These are phyloP conservation scores for Podaxis pistillaris DNA, from an alignment of 768 basidiomycete species.

Conservation along the genomic window DNA sequence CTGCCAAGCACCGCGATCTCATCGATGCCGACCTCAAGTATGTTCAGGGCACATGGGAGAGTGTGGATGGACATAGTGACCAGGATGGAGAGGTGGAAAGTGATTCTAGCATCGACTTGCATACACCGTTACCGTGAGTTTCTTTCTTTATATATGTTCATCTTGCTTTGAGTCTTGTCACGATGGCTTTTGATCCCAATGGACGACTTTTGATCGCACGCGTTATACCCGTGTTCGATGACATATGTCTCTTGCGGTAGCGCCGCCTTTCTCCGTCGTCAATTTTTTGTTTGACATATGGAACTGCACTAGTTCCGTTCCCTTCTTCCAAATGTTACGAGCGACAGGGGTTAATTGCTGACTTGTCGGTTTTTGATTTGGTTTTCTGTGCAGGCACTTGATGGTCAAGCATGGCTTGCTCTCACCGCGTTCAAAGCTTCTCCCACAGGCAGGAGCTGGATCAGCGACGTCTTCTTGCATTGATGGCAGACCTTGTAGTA, in stretches of 20 bases:
- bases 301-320: not conserved
- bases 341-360: not conserved
- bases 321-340: not conserved
- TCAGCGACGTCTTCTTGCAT: slow-evolving; percentile 18
- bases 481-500: slow-evolving; percentile 30
- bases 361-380: not conserved
- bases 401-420: slow-evolving; percentile 68
- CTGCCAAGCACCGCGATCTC: not conserved
- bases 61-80: slow-evolving; percentile 16
- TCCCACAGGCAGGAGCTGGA: slow-evolving; percentile 35
- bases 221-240: not conserved
- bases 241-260: not conserved
- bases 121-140: slow-evolving; percentile 68
- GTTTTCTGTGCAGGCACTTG: slow-evolving; percentile 41
- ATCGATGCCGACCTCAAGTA: slow-evolving; percentile 7
- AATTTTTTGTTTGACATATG: not conserved
- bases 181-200: not conserved
- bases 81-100: slow-evolving; percentile 16
- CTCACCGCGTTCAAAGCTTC: slow-evolving; percentile 62
- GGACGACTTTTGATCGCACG: not conserved
- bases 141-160: slow-evolving; percentile 15
- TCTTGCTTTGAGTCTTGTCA: not conserved
- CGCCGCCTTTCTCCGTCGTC: not conserved
- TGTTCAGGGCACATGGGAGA: slow-evolving; percentile 9
- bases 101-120: slow-evolving; percentile 66